A percentile compares a stretch with the other conserved stretches of the same genome.
Evolutionary conservation across 2,329 filamentous ascomycete genomes (phyloP).

Genomic region (Pseudogymnoascus sp.): DNA sequence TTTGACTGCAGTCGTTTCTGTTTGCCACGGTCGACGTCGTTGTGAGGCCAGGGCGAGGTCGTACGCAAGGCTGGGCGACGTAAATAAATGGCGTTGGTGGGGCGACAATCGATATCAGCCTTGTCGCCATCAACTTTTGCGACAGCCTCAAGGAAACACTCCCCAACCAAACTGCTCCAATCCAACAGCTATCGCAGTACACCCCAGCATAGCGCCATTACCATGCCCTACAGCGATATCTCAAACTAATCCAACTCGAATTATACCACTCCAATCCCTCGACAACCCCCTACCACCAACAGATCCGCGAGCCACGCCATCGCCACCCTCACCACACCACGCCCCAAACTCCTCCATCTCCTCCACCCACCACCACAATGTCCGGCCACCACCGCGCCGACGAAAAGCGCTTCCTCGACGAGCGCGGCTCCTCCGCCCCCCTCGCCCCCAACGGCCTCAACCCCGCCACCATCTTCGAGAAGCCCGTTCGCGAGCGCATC

Average conservation of each 20-base stretch:
- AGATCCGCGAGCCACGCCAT: background rate
- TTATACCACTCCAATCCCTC: background rate
- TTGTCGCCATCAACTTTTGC: constrained; percentile 15
- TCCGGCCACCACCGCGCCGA: constrained; percentile 68
- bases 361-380: constrained; percentile 18
- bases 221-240: background rate
- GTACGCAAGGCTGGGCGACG: constrained; percentile 7
- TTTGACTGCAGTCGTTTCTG: background rate
- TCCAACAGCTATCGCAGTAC: constrained; percentile 12
- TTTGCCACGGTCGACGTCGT: background rate
- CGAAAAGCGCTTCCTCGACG: constrained; percentile 76
- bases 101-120: constrained; percentile 38
- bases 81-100: constrained; percentile 29
- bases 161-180: constrained; percentile 10
- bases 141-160: constrained; percentile 1
- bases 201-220: background rate
- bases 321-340: background rate
- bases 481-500: constrained; percentile 90
- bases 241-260: background rate
- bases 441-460: constrained; percentile 83
- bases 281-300: background rate
- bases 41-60: background rate
- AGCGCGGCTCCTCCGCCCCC: constrained; percentile 70
- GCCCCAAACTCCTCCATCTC: background rate
- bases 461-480: constrained; percentile 92